Evolutionary conservation across 2,329 filamentous ascomycete genomes (phyloP).

Genomic region (Ophiocordyceps camponoti-saundersi): DNA sequence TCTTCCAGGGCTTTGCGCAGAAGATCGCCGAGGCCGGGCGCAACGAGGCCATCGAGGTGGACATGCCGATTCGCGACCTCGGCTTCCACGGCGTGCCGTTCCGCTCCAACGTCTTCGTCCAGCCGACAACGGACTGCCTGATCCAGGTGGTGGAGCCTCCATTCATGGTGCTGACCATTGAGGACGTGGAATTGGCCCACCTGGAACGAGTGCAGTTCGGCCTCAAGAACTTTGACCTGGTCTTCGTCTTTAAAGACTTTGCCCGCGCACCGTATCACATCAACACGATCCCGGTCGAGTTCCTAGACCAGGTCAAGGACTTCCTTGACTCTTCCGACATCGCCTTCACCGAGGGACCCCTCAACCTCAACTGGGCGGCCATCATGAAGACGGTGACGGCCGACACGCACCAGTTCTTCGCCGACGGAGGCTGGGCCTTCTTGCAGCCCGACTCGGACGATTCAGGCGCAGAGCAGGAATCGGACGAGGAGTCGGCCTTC

Average conservation of each 20-base stretch:
- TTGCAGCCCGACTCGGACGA: slow-evolving; percentile 75
- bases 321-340: slow-evolving; percentile 96
- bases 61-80: slow-evolving; percentile 91
- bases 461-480: slow-evolving; percentile 58
- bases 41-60: slow-evolving; percentile 78
- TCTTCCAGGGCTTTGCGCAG: slow-evolving; percentile 92
- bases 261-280: slow-evolving; percentile 78
- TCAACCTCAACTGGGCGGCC: slow-evolving; percentile 96
- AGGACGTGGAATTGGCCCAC: slow-evolving; percentile 92
- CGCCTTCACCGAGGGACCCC: slow-evolving; percentile 79
- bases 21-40: slow-evolving; percentile 94
- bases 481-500: slow-evolving; percentile 83
- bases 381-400: slow-evolving; percentile 98
- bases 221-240: slow-evolving; percentile 96
- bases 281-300: slow-evolving; percentile 96
- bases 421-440: slow-evolving; percentile 91
- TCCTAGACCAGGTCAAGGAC: slow-evolving; percentile 87
- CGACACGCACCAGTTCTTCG: slow-evolving; percentile 90
- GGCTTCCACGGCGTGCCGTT: slow-evolving; percentile 95
- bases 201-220: slow-evolving; percentile 93
- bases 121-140: slow-evolving; percentile 90
- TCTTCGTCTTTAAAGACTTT: slow-evolving; percentile 97
- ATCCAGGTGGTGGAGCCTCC: slow-evolving; percentile 95
- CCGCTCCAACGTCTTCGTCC: slow-evolving; percentile 86
- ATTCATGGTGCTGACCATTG: slow-evolving; percentile 87